Evolutionary conservation across 1,139 yeast genomes (phyloP).

Genomic region (Debaryomycetaceae sp.): DNA sequence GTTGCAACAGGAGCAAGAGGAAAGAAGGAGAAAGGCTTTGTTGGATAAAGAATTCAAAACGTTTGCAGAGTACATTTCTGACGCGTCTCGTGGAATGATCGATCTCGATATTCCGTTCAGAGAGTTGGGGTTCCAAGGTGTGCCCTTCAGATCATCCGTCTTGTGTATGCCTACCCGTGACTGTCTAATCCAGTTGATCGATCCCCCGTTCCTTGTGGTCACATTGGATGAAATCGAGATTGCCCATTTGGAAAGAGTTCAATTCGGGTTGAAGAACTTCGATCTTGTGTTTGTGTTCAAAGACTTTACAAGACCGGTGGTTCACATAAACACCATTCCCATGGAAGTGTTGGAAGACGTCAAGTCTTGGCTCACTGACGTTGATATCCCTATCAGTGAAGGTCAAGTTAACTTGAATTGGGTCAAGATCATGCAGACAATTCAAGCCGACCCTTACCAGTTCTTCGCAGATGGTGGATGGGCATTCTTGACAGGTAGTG

Average conservation of each 20-base stretch:
- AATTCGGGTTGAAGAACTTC: slow-evolving; percentile 93
- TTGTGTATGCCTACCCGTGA: slow-evolving; percentile 97
- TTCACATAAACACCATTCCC: slow-evolving; percentile 92
- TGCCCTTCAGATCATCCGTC: slow-evolving; percentile 91
- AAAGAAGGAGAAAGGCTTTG: slow-evolving; percentile 84
- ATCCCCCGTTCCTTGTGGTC: slow-evolving; percentile 91
- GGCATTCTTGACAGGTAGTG: slow-evolving; percentile 79
- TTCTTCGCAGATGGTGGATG: slow-evolving; percentile 95
- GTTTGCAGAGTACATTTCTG: slow-evolving; percentile 89
- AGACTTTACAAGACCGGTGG: slow-evolving; percentile 83
- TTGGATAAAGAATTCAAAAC: slow-evolving; percentile 88
- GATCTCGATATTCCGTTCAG: slow-evolving; percentile 94
- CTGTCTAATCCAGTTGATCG: slow-evolving; percentile 89
- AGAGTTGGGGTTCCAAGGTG: slow-evolving; percentile 97
- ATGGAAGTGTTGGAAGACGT: slow-evolving; percentile 89
- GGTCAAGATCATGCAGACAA: slow-evolving; percentile 93
- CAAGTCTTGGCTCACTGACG: slow-evolving; percentile 94
- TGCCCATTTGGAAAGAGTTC: slow-evolving; percentile 95
- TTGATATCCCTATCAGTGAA: slow-evolving; percentile 90
- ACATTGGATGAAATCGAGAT: slow-evolving; percentile 90
- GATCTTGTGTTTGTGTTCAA: slow-evolving; percentile 94
- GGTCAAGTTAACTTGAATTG: slow-evolving; percentile 96
- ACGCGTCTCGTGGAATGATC: slow-evolving; percentile 73
- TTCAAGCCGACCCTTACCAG: slow-evolving; percentile 88
- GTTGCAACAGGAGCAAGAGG: slow-evolving; percentile 97